Evolutionary conservation across 139 green algal species (phyloP).

Genomic region (Spirogloea muscicola): DNA sequence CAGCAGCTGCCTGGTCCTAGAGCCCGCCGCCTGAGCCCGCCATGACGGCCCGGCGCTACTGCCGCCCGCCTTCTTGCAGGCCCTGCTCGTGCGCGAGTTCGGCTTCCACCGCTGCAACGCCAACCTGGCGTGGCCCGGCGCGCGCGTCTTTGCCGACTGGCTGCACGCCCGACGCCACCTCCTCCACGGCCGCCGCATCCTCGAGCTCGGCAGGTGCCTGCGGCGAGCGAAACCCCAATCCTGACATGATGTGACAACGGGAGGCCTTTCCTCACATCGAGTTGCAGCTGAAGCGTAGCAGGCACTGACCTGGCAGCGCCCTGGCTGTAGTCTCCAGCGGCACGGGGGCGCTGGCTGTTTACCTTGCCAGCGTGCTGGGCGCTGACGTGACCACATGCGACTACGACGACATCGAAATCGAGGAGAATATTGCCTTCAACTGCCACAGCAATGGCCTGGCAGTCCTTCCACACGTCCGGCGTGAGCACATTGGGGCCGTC

Average conservation of each 20-base stretch:
- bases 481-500: conserved; percentile 8
- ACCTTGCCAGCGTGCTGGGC: conserved; percentile 9
- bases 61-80: conserved; percentile 14
- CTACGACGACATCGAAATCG: conserved; percentile 44
- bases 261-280: no score
- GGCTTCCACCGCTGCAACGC: conserved; percentile 43
- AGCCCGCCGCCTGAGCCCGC: no score
- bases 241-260: no score
- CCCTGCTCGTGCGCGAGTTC: conserved; percentile 43
- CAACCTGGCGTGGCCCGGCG: conserved; percentile 45
- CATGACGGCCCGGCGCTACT: no score
- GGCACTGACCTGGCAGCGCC: no score
- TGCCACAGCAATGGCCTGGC: conserved; percentile 17
- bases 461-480: conserved; percentile 30
- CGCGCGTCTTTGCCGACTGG: conserved; percentile 33
- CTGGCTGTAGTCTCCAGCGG: conserved; percentile 23
- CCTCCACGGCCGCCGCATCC: conserved; percentile 1
- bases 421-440: conserved; percentile 44
- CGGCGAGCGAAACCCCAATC: no score
- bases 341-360: conserved; percentile 40
- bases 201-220: conserved; percentile 42
- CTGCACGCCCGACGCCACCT: conserved; percentile 11
- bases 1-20: no score
- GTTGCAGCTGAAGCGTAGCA: no score
- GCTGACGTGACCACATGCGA: conserved; percentile 43